phyloP scores from a whole-genome alignment of 129 eudicot genomes.

The Saposhnikovia divaricata region DNA sequence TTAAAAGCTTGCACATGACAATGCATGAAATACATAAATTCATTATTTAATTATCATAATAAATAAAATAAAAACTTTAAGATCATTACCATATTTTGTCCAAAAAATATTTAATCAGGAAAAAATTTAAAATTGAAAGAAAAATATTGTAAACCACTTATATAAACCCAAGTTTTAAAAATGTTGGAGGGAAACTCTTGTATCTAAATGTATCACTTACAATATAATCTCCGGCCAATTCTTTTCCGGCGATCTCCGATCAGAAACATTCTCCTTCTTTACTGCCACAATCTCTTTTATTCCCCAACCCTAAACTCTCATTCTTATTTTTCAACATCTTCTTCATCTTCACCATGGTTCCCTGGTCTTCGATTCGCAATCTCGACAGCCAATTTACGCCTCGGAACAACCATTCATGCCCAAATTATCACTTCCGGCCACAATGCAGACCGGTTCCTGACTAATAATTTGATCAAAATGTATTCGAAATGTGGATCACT shows the following conservation, averaged over 20 bases:
- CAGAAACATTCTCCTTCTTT: not conserved
- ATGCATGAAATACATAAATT: too few relatives aligned
- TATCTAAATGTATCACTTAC: conserved; percentile 13
- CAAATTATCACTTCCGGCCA: conserved; percentile 20
- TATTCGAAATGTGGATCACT: conserved; percentile 29
- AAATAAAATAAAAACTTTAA: too few relatives aligned
- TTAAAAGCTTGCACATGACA: too few relatives aligned
- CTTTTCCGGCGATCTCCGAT: conserved; percentile 10
- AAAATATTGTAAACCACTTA: not conserved
- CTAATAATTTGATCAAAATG: conserved; percentile 31
- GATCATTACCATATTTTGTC: too few relatives aligned
- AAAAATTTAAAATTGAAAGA: too few relatives aligned
- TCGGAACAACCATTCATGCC: conserved; percentile 29
- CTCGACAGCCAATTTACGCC: conserved; percentile 18
- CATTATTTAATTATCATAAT: too few relatives aligned
- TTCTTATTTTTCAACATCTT: conserved; percentile 18
- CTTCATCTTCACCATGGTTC: conserved; percentile 31
- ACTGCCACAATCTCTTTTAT: conserved; percentile 3
- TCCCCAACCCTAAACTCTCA: not conserved
- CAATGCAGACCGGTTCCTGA: conserved; percentile 17
- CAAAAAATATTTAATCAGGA: too few relatives aligned
- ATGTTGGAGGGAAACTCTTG: conserved; percentile 2
- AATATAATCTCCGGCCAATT: not conserved
- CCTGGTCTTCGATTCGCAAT: conserved; percentile 35
- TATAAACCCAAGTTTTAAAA: not conserved